Percentiles rank a stretch among this genome's conserved stretches.
Evolutionary conservation across 257 asterid species (phyloP).

Genomic region (Scutellaria minor): DNA sequence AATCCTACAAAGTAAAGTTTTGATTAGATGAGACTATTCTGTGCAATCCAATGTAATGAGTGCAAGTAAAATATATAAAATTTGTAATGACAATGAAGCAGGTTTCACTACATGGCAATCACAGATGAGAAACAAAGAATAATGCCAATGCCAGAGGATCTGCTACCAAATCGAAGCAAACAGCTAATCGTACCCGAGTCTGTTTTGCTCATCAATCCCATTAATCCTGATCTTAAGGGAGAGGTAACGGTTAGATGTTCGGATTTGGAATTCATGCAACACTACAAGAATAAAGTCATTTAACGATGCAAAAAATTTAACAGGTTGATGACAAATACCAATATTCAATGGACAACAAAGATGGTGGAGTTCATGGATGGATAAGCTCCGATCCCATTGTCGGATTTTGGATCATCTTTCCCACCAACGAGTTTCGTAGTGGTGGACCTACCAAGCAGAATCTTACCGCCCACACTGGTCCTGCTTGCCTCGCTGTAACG

Average conservation of each 20-base stretch:
- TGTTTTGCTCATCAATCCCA: conserved; percentile 59
- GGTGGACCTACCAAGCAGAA: conserved; percentile 73
- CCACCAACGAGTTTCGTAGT: conserved; percentile 61
- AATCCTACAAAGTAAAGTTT: too few species aligned
- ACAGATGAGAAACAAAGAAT: conserved; percentile 60
- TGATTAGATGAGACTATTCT: too few species aligned
- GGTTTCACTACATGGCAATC: conserved; percentile 72
- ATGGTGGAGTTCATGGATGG: conserved; percentile 69
- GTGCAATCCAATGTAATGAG: too few species aligned
- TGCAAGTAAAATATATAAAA: too few species aligned
- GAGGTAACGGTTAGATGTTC: conserved; percentile 41
- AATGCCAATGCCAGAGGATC: conserved; percentile 72
- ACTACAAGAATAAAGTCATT: too few species aligned
- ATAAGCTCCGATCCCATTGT: conserved; percentile 56
- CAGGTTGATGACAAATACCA: conserved; percentile 69
- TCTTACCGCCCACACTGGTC: conserved; percentile 61
- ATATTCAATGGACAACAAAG: conserved; percentile 69
- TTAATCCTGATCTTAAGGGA: conserved; percentile 64
- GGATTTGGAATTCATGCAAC: too few species aligned
- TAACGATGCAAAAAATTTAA: neutral
- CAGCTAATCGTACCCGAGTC: conserved; percentile 62
- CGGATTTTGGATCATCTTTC: conserved; percentile 65
- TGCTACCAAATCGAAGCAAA: conserved; percentile 53
- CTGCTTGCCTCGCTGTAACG: conserved; percentile 61
- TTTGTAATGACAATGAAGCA: conserved; percentile 25